Base-by-base conservation (phyloP, 192 early-diverging fungal species). In the Mortierella alpina region DNA sequence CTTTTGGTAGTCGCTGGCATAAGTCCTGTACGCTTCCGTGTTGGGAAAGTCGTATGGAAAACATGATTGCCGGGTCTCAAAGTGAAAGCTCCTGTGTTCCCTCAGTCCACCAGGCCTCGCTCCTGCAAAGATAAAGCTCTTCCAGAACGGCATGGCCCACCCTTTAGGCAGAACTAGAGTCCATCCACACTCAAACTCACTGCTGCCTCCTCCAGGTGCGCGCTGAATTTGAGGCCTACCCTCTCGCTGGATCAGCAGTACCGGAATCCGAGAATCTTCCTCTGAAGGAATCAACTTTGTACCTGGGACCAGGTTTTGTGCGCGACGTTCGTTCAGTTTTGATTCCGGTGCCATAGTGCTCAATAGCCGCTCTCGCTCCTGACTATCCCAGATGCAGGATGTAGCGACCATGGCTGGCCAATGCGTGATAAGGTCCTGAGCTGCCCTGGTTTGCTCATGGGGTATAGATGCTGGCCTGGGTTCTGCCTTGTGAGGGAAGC, bases 31-130 rank as follows among this genome's bases (percentile, higher is more conserved):
- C 7, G 93, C 90, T 20, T 63, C 22, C 5, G 93, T 95, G 39
- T 92, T 92, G 7, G 94, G 93, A 80, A 87, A 94, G 80, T 98
- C 94, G 59, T 93, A 90, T 14, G 98, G 96, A 72, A 95, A 97
- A 55, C 84, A 89, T 0, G 93, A 86, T 50, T 90, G 76, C 0
- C 91, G 90, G 7, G 89, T 84, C 83, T 99, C 96, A 59, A 95
- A 95, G 58, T 91, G 88, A 49, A 94, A 72, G 51, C 86, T 86
- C 50, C 88, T 80, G 1, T 90, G 82, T 65, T 99, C 96, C 7
- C 90, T 75, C 41, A 93, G 73, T 39, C 96, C 96, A 41, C 90
- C 92, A 5, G 91, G 90, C 58, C 94, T 87, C 2, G 93, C 94
- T 13, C 97, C 97, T 2, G 94, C 94, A 86, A 95, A 97, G 18